These are phyloP conservation scores for Talaromyces sp. DNA, from an alignment of 2,329 filamentous ascomycete species.

Conservation along the genomic window DNA sequence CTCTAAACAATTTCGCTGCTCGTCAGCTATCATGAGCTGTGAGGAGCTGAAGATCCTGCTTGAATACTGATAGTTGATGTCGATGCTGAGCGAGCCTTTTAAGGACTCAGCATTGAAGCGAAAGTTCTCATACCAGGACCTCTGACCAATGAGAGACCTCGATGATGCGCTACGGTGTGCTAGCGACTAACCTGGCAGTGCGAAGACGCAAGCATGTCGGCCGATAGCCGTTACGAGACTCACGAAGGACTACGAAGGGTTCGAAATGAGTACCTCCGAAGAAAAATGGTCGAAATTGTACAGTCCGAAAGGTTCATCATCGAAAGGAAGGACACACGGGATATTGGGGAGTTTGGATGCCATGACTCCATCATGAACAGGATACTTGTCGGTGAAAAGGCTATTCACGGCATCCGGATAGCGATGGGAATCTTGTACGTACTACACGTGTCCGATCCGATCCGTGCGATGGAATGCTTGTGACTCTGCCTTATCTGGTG, in stretches of 20 bases:
- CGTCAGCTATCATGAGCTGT: not conserved
- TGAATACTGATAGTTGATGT: constrained; percentile 1
- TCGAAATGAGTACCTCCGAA: not conserved
- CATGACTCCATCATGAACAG: not conserved
- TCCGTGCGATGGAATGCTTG: not conserved
- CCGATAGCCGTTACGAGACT: not conserved
- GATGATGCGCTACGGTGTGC: constrained; percentile 10
- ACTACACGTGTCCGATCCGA: constrained; percentile 4
- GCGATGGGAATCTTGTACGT: not conserved
- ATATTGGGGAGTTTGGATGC: not conserved
- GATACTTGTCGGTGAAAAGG: not conserved
- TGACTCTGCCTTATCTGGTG: not conserved
- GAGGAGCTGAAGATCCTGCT: not conserved
- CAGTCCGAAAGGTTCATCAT: not conserved
- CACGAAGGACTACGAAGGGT: not conserved
- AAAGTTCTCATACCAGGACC: not conserved
- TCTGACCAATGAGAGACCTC: constrained; percentile 6
- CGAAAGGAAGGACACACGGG: not conserved
- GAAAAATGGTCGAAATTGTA: not conserved
- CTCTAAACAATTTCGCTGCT: not conserved
- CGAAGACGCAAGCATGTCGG: not conserved
- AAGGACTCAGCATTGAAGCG: not conserved
- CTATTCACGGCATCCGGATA: not conserved
- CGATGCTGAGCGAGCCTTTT: not conserved
- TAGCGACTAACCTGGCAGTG: constrained; percentile 6